A percentile compares a stretch with the other conserved stretches of the same genome.
phyloP scores from a whole-genome alignment of 1,284 basidiomycete species.

The Chondrostereum purpureum region DNA sequence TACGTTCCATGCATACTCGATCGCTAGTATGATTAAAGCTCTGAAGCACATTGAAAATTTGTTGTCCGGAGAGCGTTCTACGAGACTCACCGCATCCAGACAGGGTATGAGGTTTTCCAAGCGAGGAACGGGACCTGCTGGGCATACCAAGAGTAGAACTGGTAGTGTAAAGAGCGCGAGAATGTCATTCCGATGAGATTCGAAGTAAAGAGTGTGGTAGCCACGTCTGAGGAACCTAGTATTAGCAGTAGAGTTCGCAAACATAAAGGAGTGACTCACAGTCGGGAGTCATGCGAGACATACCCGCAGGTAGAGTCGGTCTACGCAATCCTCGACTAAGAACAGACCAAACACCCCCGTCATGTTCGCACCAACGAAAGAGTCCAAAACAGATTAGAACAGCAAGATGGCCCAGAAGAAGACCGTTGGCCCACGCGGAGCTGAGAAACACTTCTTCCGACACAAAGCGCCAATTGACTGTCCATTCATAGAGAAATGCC shows the following conservation, averaged over 20 bases:
- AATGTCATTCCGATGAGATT: constrained; percentile 91
- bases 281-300: constrained; percentile 45
- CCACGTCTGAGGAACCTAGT: constrained; percentile 57
- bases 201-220: constrained; percentile 81
- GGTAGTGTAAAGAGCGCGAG: constrained; percentile 95
- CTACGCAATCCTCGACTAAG: constrained; percentile 49
- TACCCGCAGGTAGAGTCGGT: constrained; percentile 43
- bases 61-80: constrained; percentile 2
- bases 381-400: constrained; percentile 64
- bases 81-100: constrained; percentile 51
- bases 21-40: constrained; percentile 47
- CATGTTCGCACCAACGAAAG: constrained; percentile 63
- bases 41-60: constrained; percentile 31
- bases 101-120: constrained; percentile 66
- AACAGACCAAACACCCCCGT: constrained; percentile 57
- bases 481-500: constrained; percentile 93
- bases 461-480: constrained; percentile 95
- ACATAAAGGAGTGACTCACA: constrained; percentile 36
- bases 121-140: constrained; percentile 86
- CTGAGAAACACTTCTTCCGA: constrained; percentile 72
- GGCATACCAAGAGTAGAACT: constrained; percentile 98
- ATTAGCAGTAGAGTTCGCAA: constrained; percentile 12
- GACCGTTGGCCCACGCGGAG: constrained; percentile 47
- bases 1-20: constrained; percentile 87
- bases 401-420: constrained; percentile 64